A percentile compares a stretch with the other conserved stretches of the same genome.
These are phyloP conservation scores for Rhododendron mucronatum DNA, from an alignment of 148 eudicot genomes.

Conservation along the genomic window DNA sequence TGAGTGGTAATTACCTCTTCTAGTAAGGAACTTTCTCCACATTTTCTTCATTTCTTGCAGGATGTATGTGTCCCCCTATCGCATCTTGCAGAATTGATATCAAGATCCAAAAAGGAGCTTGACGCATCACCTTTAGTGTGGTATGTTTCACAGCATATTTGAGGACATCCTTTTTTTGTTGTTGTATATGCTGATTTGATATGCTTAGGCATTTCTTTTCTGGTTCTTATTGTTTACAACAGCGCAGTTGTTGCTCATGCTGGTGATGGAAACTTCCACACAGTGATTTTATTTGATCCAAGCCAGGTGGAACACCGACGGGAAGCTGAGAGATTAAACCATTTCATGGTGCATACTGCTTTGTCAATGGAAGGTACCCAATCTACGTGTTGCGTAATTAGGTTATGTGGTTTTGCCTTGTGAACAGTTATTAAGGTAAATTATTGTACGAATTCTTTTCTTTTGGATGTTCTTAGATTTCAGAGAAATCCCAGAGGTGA, in stretches of 20 bases:
- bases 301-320: conserved; percentile 58
- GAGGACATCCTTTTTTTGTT: background rate
- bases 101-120: conserved; percentile 75
- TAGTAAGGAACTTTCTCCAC: background rate
- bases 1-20: background rate
- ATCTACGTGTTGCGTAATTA: background rate
- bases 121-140: conserved; percentile 80
- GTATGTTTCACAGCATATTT: conserved; percentile 26
- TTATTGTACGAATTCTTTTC: background rate
- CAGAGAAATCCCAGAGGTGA: background rate
- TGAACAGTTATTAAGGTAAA: background rate
- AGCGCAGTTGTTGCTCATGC: conserved; percentile 97
- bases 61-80: conserved; percentile 98
- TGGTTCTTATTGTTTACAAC: conserved; percentile 16
- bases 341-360: conserved; percentile 85
- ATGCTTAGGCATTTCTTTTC: background rate
- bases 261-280: conserved; percentile 98
- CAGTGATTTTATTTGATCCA: conserved; percentile 80
- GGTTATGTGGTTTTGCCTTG: background rate
- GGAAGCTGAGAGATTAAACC: conserved; percentile 92
- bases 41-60: conserved; percentile 32
- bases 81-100: conserved; percentile 73
- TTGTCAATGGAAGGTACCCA: conserved; percentile 85
- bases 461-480: background rate
- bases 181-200: background rate